Percentiles rank a stretch among this genome's conserved stretches.
These are phyloP conservation scores for Sporothrix schenckii DNA, from an alignment of 2,329 filamentous ascomycete genomes.

Conservation along the genomic window DNA sequence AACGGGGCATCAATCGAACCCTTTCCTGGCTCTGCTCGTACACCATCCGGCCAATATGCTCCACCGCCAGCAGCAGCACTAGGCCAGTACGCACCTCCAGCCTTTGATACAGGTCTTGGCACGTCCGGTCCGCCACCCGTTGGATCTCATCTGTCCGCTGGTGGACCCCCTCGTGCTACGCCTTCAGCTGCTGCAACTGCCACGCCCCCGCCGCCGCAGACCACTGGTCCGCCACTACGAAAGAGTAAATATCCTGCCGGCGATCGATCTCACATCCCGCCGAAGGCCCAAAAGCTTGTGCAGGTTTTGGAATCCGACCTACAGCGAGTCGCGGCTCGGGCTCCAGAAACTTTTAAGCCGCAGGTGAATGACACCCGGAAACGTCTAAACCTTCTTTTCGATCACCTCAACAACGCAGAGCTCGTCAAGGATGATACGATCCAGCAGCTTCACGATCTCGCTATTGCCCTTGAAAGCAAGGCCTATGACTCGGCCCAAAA, in stretches of 20 bases:
- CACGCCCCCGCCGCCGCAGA: constrained; percentile 48
- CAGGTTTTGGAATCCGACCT: constrained; percentile 82
- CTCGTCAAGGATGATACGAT: constrained; percentile 80
- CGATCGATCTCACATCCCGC: constrained; percentile 86
- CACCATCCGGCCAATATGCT: constrained; percentile 55
- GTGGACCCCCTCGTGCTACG: constrained; percentile 46
- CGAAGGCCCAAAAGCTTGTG: constrained; percentile 73
- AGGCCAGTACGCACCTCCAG: constrained; percentile 63
- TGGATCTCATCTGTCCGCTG: constrained; percentile 35
- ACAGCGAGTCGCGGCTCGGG: constrained; percentile 82
- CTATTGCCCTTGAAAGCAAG: constrained; percentile 67
- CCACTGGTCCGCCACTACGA: constrained; percentile 54
- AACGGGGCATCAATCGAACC: constrained; percentile 36
- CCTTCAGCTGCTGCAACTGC: constrained; percentile 35
- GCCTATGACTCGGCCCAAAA: constrained; percentile 69
- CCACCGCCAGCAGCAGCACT: constrained; percentile 41
- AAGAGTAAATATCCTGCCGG: constrained; percentile 74
- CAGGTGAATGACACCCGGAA: constrained; percentile 96
- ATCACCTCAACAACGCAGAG: constrained; percentile 95
- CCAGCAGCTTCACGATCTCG: constrained; percentile 64
- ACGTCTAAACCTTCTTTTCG: constrained; percentile 88
- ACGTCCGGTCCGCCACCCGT: constrained; percentile 46
- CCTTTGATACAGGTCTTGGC: constrained; percentile 50
- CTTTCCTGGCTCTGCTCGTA: constrained; percentile 51
- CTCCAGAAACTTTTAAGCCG: constrained; percentile 80